phyloP scores from a whole-genome alignment of 768 basidiomycete species.

The Tulasnella sp. region DNA sequence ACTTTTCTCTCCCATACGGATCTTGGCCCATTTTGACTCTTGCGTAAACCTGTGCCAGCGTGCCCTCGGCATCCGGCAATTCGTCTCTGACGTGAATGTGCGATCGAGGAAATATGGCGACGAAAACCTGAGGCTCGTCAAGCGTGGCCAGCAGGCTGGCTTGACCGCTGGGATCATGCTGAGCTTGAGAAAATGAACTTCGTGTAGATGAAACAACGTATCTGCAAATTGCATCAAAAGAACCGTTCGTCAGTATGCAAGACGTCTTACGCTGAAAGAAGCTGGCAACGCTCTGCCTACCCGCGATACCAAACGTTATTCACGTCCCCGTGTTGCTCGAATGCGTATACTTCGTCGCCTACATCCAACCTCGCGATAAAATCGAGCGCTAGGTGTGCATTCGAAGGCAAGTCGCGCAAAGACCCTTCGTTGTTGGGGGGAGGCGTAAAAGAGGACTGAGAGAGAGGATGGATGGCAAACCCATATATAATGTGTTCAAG shows the following conservation, averaged over 20 bases:
- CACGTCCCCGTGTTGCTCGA: slow-evolving; percentile 83
- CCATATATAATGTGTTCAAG: slow-evolving; percentile 79
- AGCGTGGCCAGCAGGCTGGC: slow-evolving; percentile 2
- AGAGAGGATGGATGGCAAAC: slow-evolving; percentile 81
- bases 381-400: slow-evolving; percentile 33
- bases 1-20: slow-evolving; percentile 3
- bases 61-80: slow-evolving; percentile 80
- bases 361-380: slow-evolving; percentile 71
- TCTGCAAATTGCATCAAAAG: slow-evolving; percentile 39
- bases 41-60: slow-evolving; percentile 69
- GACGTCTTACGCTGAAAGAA: not conserved
- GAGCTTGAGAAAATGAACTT: slow-evolving; percentile 65
- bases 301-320: slow-evolving; percentile 90
- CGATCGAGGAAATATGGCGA: slow-evolving; percentile 89
- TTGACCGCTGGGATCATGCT: slow-evolving; percentile 43
- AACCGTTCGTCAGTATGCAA: not conserved
- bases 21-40: slow-evolving; percentile 45
- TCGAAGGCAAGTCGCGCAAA: not conserved
- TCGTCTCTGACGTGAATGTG: slow-evolving; percentile 85
- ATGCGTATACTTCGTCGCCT: slow-evolving; percentile 95
- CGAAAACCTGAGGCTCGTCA: slow-evolving; percentile 56
- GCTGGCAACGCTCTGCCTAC: slow-evolving; percentile 48
- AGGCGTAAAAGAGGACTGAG: slow-evolving; percentile 58
- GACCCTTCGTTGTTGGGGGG: slow-evolving; percentile 46
- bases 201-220: slow-evolving; percentile 84